Percentiles rank a stretch among this genome's conserved stretches.
Evolutionary conservation across 148 eudicot genomes (phyloP).

Genomic region (Diospyros kaki): DNA sequence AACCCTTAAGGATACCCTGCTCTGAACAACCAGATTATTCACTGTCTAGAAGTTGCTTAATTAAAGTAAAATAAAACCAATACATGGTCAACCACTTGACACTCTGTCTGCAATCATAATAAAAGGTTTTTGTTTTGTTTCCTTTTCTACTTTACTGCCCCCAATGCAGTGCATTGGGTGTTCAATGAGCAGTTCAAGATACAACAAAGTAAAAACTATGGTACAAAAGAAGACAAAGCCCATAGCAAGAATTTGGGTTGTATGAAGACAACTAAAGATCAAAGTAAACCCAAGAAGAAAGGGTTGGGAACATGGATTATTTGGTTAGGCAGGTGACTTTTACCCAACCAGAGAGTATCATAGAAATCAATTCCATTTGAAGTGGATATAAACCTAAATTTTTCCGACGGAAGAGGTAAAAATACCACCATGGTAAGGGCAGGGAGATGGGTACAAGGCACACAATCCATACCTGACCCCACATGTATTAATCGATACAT

Average conservation of each 20-base stretch:
- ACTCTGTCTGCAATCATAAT: background rate
- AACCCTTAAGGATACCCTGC: background rate
- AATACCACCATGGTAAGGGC: too few species aligned
- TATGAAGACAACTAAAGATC: background rate
- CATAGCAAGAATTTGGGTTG: background rate
- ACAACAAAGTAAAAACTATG: background rate
- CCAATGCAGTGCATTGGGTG: background rate
- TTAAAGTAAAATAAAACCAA: background rate
- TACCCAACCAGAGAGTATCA: background rate
- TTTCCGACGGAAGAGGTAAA: too few species aligned
- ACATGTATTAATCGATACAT: too few species aligned
- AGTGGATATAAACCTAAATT: too few species aligned
- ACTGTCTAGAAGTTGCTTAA: background rate
- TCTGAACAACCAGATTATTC: background rate
- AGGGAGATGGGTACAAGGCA: too few species aligned
- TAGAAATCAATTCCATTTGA: too few species aligned
- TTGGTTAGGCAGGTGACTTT: background rate
- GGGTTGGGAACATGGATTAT: background rate
- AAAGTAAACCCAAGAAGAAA: background rate
- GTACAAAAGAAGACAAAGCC: background rate
- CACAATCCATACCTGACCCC: too few species aligned
- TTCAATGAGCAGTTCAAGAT: background rate
- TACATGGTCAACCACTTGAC: background rate
- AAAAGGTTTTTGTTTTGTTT: background rate
- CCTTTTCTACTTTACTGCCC: too few species aligned